Percentiles rank a stretch among this genome's conserved stretches.
These are phyloP conservation scores for Ophiocordyceps robertsii DNA, from an alignment of 2,329 filamentous ascomycete species.

Conservation along the genomic window DNA sequence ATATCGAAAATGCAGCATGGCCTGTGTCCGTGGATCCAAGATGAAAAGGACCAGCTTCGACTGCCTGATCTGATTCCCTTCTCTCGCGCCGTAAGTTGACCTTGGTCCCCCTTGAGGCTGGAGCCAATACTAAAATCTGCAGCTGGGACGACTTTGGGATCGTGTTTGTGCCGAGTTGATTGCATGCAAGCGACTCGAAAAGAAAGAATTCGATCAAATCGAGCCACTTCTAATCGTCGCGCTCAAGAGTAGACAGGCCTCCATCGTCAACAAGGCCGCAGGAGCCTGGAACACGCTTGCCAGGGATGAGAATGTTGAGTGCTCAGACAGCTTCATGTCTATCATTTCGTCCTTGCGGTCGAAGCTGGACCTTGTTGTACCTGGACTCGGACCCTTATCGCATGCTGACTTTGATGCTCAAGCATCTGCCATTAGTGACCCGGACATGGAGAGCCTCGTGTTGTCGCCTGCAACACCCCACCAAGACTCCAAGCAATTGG, in stretches of 20 bases:
- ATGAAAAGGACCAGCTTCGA: slow-evolving; percentile 30
- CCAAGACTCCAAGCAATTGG: slow-evolving; percentile 7
- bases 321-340: slow-evolving; percentile 49
- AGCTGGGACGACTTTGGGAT: slow-evolving; percentile 39
- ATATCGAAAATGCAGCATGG: slow-evolving; percentile 49
- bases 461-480: slow-evolving; percentile 17
- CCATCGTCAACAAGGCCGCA: slow-evolving; percentile 36
- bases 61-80: slow-evolving; percentile 25
- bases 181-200: slow-evolving; percentile 19
- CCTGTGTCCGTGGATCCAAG: slow-evolving; percentile 50
- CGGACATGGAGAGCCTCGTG: slow-evolving; percentile 27
- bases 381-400: slow-evolving; percentile 24
- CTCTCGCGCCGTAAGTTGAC: slow-evolving; percentile 29
- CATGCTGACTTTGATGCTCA: slow-evolving; percentile 24
- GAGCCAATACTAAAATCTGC: slow-evolving; percentile 11
- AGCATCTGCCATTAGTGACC: slow-evolving; percentile 32
- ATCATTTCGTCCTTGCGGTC: slow-evolving; percentile 48
- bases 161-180: slow-evolving; percentile 27
- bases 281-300: slow-evolving; percentile 59
- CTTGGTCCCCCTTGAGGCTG: neutral
- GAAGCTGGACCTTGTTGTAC: slow-evolving; percentile 32
- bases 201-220: slow-evolving; percentile 35
- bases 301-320: slow-evolving; percentile 44
- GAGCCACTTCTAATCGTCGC: slow-evolving; percentile 41
- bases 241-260: slow-evolving; percentile 43